Percentiles rank a stretch among this genome's conserved stretches.
Evolutionary conservation across 768 basidiomycete species (phyloP).

Genomic region (Agrocybe chaxingu): DNA sequence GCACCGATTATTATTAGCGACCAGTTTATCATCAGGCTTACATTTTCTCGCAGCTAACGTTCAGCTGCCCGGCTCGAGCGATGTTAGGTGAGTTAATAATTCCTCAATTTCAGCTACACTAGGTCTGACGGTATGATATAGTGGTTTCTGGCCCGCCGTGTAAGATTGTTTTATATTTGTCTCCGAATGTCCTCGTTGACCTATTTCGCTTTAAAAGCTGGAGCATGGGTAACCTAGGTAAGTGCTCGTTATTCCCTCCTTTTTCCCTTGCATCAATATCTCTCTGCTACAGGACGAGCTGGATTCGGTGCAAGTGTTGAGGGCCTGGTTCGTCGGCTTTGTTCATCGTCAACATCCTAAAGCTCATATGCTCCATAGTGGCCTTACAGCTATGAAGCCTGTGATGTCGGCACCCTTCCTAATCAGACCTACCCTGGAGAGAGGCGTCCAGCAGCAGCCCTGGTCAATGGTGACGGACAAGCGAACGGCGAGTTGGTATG

Average conservation of each 20-base stretch:
- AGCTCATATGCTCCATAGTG: conserved; percentile 29
- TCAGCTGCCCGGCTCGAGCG: conserved; percentile 25
- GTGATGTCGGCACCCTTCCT: conserved; percentile 75
- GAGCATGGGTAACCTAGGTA: conserved; percentile 48
- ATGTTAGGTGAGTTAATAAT: conserved; percentile 15
- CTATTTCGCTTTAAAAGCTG: conserved; percentile 20
- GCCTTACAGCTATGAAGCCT: conserved; percentile 69
- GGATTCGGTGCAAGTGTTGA: conserved; percentile 69
- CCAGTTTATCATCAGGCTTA: not conserved
- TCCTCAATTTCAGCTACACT: not conserved
- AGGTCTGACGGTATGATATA: conserved; percentile 5
- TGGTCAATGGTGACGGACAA: conserved; percentile 32
- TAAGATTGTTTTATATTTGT: conserved; percentile 13
- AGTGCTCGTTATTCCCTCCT: conserved; percentile 23
- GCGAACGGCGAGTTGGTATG: conserved; percentile 35
- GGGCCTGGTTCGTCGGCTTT: conserved; percentile 41
- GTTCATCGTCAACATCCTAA: not conserved
- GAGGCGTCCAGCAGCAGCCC: conserved; percentile 43
- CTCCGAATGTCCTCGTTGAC: not conserved
- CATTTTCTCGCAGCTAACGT: conserved; percentile 17
- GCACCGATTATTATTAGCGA: not conserved
- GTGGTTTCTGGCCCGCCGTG: conserved; percentile 38
- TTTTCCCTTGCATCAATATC: conserved; percentile 22
- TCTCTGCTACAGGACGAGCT: conserved; percentile 39
- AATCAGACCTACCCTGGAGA: conserved; percentile 72